Evolutionary conservation across 2,329 filamentous ascomycete genomes (phyloP).

Genomic region (Pyricularia sp.): DNA sequence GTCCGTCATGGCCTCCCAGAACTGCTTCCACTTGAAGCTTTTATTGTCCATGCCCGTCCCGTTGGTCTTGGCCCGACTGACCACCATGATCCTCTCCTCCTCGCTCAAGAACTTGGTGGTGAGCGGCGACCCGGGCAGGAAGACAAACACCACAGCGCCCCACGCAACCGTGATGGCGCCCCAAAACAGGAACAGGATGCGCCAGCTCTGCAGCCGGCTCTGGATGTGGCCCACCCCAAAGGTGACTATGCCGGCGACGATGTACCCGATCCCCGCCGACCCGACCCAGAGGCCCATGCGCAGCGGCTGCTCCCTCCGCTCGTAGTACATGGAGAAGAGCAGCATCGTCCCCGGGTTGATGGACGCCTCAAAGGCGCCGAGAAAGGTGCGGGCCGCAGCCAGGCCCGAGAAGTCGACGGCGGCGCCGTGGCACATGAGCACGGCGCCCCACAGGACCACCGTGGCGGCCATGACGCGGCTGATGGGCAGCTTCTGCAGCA

Average conservation of each 20-base stretch:
- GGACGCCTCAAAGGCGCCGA: slow-evolving; percentile 22
- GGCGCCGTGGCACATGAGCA: slow-evolving; percentile 19
- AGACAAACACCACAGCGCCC: slow-evolving; percentile 16
- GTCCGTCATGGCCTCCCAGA: slow-evolving; percentile 11
- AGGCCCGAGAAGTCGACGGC: slow-evolving; percentile 17
- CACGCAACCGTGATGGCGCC: slow-evolving; percentile 20
- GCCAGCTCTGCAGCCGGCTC: slow-evolving; percentile 38
- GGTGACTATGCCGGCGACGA: slow-evolving; percentile 61
- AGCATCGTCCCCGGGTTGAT: slow-evolving; percentile 21
- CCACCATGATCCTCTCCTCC: slow-evolving; percentile 17
- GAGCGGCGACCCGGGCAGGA: slow-evolving; percentile 25
- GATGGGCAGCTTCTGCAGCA: slow-evolving; percentile 24
- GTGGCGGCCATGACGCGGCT: slow-evolving; percentile 20
- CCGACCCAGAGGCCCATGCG: slow-evolving; percentile 29
- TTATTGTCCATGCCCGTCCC: slow-evolving; percentile 22
- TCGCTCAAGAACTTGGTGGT: slow-evolving; percentile 32
- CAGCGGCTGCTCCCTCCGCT: slow-evolving; percentile 15
- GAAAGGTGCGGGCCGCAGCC: slow-evolving; percentile 18
- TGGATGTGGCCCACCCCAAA: slow-evolving; percentile 50
- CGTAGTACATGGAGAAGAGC: slow-evolving; percentile 22
- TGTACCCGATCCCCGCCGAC: slow-evolving; percentile 56
- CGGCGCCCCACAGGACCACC: slow-evolving; percentile 17
- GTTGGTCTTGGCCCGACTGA: slow-evolving; percentile 24
- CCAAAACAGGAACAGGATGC: slow-evolving; percentile 18
- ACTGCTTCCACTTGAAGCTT: slow-evolving; percentile 10